These are phyloP conservation scores for Solanum sparsipilum DNA, from an alignment of 257 asterid species.

Conservation along the genomic window DNA sequence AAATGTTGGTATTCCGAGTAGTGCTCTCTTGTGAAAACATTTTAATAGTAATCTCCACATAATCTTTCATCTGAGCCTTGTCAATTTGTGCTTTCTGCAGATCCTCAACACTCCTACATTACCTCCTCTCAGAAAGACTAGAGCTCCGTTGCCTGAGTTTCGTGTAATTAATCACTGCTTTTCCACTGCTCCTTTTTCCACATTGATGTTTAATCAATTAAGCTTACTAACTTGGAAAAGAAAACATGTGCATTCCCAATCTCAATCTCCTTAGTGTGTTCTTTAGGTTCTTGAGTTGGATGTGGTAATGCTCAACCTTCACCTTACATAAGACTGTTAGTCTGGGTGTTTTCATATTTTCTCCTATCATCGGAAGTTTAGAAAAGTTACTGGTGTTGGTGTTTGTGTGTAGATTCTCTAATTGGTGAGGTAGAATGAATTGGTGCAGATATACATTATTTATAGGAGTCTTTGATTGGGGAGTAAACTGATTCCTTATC, in stretches of 20 bases:
- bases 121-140: constrained; percentile 34
- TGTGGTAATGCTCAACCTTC: constrained; percentile 48
- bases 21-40: not conserved
- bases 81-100: constrained; percentile 13
- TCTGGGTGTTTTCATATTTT: not conserved
- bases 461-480: not conserved
- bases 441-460: not conserved
- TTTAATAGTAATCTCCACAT: not conserved
- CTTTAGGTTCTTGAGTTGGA: constrained; percentile 41
- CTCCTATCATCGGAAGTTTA: not conserved
- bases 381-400: not conserved
- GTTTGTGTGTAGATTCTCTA: not conserved
- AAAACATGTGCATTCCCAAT: not conserved
- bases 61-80: not conserved
- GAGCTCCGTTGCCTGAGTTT: constrained; percentile 27
- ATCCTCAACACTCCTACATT: constrained; percentile 25
- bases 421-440: not conserved
- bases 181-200: not conserved
- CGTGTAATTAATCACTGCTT: constrained; percentile 29
- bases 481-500: not conserved
- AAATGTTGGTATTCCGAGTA: constrained; percentile 42
- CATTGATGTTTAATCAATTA: not conserved
- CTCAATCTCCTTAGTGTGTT: not conserved
- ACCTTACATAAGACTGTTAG: constrained; percentile 25
- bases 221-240: not conserved